A percentile compares a stretch with the other conserved stretches of the same genome.
Evolutionary conservation across 345 rosid genomes (phyloP).

Genomic region (Sonneratia alba): DNA sequence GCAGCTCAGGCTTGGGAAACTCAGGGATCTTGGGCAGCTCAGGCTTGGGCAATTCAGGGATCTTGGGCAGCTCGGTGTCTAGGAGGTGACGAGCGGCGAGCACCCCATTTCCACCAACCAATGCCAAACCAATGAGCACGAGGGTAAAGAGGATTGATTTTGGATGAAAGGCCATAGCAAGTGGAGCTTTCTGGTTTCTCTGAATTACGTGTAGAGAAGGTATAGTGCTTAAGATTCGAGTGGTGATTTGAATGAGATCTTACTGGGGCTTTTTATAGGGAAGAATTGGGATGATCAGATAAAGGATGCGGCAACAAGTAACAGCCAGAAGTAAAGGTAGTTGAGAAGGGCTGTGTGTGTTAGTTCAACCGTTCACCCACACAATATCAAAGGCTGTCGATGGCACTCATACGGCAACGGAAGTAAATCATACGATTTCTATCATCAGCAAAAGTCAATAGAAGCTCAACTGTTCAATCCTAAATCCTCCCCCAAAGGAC

Average conservation of each 20-base stretch:
- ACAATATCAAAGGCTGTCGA: neutral
- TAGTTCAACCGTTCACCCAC: conserved; percentile 11
- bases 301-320: no score
- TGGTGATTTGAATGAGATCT: neutral
- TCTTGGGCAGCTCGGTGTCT: conserved; percentile 8
- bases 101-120: conserved; percentile 2
- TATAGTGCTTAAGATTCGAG: no score
- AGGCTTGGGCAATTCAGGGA: conserved; percentile 3
- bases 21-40: neutral
- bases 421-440: no score
- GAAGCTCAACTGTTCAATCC: no score
- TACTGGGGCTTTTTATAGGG: conserved; percentile 1
- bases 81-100: conserved; percentile 15
- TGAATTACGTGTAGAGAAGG: neutral
- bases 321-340: neutral
- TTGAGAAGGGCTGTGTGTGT: conserved; percentile 2
- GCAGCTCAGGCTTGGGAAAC: neutral
- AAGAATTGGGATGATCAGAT: no score
- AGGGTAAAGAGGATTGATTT: neutral
- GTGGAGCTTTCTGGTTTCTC: neutral
- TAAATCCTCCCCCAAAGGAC: neutral
- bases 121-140: conserved; percentile 2
- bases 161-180: conserved; percentile 7
- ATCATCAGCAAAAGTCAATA: no score
- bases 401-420: neutral